Conservation (phyloP, 2,329 filamentous ascomycete genomes). For the Plenodomus biglobosus region DNA sequence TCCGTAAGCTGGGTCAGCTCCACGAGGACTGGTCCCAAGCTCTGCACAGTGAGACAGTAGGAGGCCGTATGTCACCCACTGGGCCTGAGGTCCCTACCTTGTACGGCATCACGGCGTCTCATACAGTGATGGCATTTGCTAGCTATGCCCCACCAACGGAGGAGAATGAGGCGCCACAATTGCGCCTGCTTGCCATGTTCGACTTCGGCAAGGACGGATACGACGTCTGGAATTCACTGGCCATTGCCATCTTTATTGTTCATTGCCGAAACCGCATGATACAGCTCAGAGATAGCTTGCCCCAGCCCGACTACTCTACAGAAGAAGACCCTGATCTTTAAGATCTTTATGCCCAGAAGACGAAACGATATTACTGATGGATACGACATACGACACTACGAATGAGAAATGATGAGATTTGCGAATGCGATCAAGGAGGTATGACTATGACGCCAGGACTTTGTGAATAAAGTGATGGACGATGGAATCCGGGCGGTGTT, state of each 20-base stretch:
- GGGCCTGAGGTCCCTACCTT: slow-evolving; percentile 50
- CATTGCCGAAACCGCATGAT: slow-evolving; percentile 56
- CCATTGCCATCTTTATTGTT: slow-evolving; percentile 58
- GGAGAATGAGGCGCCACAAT: slow-evolving; percentile 19
- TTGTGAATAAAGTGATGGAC: no score
- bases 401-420: neutral
- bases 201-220: slow-evolving; percentile 56
- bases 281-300: slow-evolving; percentile 45
- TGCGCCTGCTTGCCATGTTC: slow-evolving; percentile 54
- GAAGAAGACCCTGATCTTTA: slow-evolving; percentile 33
- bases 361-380: neutral
- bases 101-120: slow-evolving; percentile 57
- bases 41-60: slow-evolving; percentile 26
- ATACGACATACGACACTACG: neutral
- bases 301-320: slow-evolving; percentile 12
- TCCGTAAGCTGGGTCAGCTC: slow-evolving; percentile 48
- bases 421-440: no score
- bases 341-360: neutral
- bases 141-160: slow-evolving; percentile 49
- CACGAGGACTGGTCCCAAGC: slow-evolving; percentile 47
- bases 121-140: slow-evolving; percentile 56
- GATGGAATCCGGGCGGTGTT: no score
- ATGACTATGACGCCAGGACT: no score
- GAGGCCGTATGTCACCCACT: slow-evolving; percentile 4
- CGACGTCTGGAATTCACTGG: slow-evolving; percentile 63